phyloP scores from a whole-genome alignment of 1,284 basidiomycete species.

The Malassezia dermatis region DNA sequence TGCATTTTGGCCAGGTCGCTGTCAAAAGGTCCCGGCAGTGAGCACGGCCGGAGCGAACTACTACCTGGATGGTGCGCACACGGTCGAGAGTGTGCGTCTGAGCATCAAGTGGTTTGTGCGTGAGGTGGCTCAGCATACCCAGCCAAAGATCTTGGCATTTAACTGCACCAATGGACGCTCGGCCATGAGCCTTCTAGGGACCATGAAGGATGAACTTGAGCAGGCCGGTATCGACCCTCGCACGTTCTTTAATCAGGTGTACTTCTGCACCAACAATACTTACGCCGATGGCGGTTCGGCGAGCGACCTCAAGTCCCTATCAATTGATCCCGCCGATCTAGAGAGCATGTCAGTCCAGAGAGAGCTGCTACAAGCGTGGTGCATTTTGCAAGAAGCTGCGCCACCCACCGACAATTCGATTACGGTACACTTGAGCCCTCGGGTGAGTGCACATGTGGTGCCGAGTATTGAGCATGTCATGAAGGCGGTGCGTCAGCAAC shows the following conservation, averaged over 20 bases:
- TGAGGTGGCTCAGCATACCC: slow-evolving; percentile 18
- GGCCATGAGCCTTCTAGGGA: slow-evolving; percentile 61
- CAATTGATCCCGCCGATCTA: slow-evolving; percentile 30
- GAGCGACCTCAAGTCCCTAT: slow-evolving; percentile 53
- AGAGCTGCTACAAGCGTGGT: slow-evolving; percentile 33
- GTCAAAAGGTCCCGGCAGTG: slow-evolving; percentile 64
- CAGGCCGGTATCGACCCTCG: background rate
- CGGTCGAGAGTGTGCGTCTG: slow-evolving; percentile 73
- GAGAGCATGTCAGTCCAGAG: slow-evolving; percentile 32
- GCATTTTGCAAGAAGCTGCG: slow-evolving; percentile 14
- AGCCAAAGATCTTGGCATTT: slow-evolving; percentile 66
- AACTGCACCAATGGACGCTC: slow-evolving; percentile 90
- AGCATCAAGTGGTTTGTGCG: slow-evolving; percentile 69
- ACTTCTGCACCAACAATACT: slow-evolving; percentile 94
- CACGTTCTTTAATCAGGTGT: slow-evolving; percentile 67
- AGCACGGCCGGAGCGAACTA: slow-evolving; percentile 55
- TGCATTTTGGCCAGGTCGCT: slow-evolving; percentile 90
- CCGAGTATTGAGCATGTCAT: slow-evolving; percentile 77
- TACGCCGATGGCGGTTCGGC: slow-evolving; percentile 79
- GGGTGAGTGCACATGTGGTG: slow-evolving; percentile 56
- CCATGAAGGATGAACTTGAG: slow-evolving; percentile 52
- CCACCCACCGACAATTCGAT: background rate
- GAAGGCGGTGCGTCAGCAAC: slow-evolving; percentile 42
- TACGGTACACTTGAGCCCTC: background rate
- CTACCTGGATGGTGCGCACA: slow-evolving; percentile 94